Evolutionary conservation across 2,329 filamentous ascomycete genomes (phyloP).

Genomic region (Thelonectria olida): DNA sequence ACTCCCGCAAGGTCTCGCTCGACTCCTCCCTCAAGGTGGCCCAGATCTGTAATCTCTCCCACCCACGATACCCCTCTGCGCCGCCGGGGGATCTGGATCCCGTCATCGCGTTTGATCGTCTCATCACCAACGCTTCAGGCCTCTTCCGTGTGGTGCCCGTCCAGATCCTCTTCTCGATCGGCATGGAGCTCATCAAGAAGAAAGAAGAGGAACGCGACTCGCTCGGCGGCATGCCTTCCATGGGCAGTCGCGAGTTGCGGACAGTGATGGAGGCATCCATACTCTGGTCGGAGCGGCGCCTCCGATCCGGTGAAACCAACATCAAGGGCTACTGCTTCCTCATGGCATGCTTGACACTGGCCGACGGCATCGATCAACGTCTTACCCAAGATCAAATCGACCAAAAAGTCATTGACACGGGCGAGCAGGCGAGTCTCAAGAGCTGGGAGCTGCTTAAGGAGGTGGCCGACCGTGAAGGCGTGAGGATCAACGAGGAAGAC

Average conservation of each 20-base stretch:
- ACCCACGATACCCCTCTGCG: constrained; percentile 19
- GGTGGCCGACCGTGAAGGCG: constrained; percentile 41
- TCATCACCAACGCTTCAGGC: constrained; percentile 52
- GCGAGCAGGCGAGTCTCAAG: constrained; percentile 37
- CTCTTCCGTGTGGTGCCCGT: constrained; percentile 53
- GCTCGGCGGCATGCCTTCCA: constrained; percentile 41
- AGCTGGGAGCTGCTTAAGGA: constrained; percentile 46
- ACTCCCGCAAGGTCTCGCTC: constrained; percentile 60
- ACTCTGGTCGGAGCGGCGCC: constrained; percentile 45
- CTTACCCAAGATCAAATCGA: constrained; percentile 43
- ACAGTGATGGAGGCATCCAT: constrained; percentile 41
- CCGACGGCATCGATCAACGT: constrained; percentile 45
- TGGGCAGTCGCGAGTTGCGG: constrained; percentile 44
- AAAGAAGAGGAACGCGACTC: constrained; percentile 51
- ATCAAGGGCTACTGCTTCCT: constrained; percentile 52
- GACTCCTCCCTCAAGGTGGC: constrained; percentile 52
- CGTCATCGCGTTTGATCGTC: constrained; percentile 45
- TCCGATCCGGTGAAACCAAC: constrained; percentile 56
- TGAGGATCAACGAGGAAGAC: constrained; percentile 15
- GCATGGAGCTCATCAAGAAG: constrained; percentile 56
- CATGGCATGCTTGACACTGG: constrained; percentile 43
- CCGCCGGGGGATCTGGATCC: constrained; percentile 33
- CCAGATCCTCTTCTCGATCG: constrained; percentile 53
- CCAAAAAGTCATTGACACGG: constrained; percentile 38
- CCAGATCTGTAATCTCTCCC: constrained; percentile 44